These are phyloP conservation scores for Pharus latifolius DNA, from an alignment of 176 grass and related monocot species.

Conservation along the genomic window DNA sequence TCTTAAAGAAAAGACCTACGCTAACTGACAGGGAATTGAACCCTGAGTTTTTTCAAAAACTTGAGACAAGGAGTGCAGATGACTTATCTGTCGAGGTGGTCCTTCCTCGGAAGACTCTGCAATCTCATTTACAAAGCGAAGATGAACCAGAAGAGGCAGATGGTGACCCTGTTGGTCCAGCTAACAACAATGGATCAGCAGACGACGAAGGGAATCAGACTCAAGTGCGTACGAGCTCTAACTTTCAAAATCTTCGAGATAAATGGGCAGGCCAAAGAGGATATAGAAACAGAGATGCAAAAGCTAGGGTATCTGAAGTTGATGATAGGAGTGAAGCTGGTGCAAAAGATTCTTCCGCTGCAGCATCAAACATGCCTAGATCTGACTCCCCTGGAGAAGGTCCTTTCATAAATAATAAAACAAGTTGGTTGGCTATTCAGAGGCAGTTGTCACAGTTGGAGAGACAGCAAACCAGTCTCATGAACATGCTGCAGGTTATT, in stretches of 20 bases:
- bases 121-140: slow-evolving; percentile 49
- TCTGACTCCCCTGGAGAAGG: slow-evolving; percentile 41
- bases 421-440: slow-evolving; percentile 77
- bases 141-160: slow-evolving; percentile 49
- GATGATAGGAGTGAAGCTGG: slow-evolving; percentile 42
- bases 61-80: slow-evolving; percentile 65
- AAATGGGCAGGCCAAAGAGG: slow-evolving; percentile 69
- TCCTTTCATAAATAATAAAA: slow-evolving; percentile 64
- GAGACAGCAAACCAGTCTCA: slow-evolving; percentile 86
- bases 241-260: slow-evolving; percentile 43
- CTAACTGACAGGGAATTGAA: slow-evolving; percentile 80
- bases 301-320: slow-evolving; percentile 49
- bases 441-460: slow-evolving; percentile 73
- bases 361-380: slow-evolving; percentile 22
- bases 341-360: slow-evolving; percentile 38
- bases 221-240: slow-evolving; percentile 30
- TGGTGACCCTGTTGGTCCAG: slow-evolving; percentile 32
- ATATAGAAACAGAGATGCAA: slow-evolving; percentile 41
- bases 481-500: slow-evolving; percentile 97
- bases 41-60: slow-evolving; percentile 89
- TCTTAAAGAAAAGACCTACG: slow-evolving; percentile 85
- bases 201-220: slow-evolving; percentile 32
- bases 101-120: slow-evolving; percentile 40
- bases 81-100: slow-evolving; percentile 86
- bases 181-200: slow-evolving; percentile 38